Conservation (phyloP, 495 filamentous ascomycete species). For the Xanthoparmelia taractica region DNA sequence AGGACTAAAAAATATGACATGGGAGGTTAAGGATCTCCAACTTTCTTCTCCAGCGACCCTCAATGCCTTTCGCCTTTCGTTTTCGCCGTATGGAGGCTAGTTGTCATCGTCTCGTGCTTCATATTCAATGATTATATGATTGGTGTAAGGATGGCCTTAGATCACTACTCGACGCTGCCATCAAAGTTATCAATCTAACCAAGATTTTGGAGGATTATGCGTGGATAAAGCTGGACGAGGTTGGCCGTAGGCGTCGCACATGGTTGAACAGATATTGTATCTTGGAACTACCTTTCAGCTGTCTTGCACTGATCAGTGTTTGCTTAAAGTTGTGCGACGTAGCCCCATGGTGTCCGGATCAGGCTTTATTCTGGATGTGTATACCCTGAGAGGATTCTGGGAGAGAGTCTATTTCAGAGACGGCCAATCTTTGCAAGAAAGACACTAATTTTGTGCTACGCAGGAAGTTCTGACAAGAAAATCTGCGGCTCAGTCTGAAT, state of each 20-base stretch:
- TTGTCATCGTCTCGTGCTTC: neutral
- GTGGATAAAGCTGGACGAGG: neutral
- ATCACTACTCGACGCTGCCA: neutral
- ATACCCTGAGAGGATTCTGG: constrained; percentile 1
- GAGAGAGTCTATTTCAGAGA: neutral
- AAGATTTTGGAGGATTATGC: neutral
- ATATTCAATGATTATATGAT: neutral
- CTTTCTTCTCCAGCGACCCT: neutral
- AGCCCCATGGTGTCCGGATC: neutral
- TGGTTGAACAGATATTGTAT: neutral
- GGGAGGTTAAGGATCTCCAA: neutral
- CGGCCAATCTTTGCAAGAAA: neutral
- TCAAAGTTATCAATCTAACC: neutral
- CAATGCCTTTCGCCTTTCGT: neutral
- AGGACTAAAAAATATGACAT: neutral
- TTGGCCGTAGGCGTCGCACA: neutral
- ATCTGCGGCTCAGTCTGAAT: neutral
- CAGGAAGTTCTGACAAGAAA: neutral
- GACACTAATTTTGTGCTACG: neutral
- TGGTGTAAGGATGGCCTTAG: neutral
- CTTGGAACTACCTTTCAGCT: neutral
- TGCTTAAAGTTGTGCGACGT: neutral
- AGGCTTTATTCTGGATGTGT: neutral
- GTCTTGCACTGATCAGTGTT: neutral
- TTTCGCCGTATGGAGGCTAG: neutral